These are phyloP conservation scores for Botrytis fragariae DNA, from an alignment of 2,329 filamentous ascomycete species.

Conservation along the genomic window DNA sequence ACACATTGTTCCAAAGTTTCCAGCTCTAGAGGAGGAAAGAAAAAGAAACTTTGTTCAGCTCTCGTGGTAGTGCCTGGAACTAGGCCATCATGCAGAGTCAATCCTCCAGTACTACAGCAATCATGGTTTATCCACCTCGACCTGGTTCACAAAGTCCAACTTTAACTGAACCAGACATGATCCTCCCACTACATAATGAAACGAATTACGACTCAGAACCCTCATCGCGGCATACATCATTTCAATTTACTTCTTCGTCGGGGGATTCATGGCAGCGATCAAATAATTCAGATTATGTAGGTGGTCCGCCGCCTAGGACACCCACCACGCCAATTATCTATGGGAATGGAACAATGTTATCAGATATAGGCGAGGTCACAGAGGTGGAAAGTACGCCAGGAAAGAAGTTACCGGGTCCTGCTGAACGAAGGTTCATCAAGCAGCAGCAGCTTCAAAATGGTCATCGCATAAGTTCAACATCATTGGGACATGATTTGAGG, in stretches of 20 bases:
- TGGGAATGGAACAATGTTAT: constrained; percentile 67
- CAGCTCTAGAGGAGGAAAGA: background rate
- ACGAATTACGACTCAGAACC: constrained; percentile 49
- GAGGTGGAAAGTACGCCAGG: constrained; percentile 51
- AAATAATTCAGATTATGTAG: constrained; percentile 33
- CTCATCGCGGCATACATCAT: constrained; percentile 44
- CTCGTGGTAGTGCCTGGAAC: constrained; percentile 5
- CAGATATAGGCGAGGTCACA: constrained; percentile 60
- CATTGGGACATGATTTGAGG: constrained; percentile 45
- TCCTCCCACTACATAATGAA: constrained; percentile 71
- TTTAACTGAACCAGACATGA: constrained; percentile 92
- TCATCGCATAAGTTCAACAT: constrained; percentile 46
- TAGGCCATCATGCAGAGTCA: constrained; percentile 34
- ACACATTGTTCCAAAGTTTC: background rate
- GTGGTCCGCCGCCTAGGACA: constrained; percentile 43
- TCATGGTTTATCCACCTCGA: constrained; percentile 45
- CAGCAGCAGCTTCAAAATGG: constrained; percentile 25
- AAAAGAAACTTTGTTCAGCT: background rate
- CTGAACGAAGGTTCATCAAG: constrained; percentile 35
- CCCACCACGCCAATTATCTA: constrained; percentile 65
- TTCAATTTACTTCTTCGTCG: constrained; percentile 34
- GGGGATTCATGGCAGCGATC: constrained; percentile 40
- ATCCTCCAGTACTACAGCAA: constrained; percentile 30
- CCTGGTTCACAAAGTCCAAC: constrained; percentile 84
- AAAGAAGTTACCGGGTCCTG: constrained; percentile 35